Percentiles rank a stretch among this genome's conserved stretches.
These are phyloP conservation scores for Pichia cephalocereana DNA, from an alignment of 805 yeast genomes.

Conservation along the genomic window DNA sequence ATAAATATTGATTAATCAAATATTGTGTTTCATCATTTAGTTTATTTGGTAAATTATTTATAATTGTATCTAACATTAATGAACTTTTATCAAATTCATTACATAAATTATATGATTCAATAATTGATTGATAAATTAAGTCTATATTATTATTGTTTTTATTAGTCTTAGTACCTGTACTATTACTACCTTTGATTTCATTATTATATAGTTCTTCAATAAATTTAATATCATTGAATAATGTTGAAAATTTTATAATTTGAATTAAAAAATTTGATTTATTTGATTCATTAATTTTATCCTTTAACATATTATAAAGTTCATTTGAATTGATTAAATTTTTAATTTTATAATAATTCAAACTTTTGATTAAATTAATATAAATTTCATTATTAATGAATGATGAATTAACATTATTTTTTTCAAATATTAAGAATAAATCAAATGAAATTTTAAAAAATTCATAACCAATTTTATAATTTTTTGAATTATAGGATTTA, in stretches of 20 bases:
- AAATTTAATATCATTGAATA: constrained; percentile 28
- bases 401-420: constrained; percentile 11
- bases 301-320: constrained; percentile 12
- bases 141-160: constrained; percentile 28
- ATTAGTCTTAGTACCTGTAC: not conserved
- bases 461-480: constrained; percentile 33
- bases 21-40: constrained; percentile 5
- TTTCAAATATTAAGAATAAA: constrained; percentile 27
- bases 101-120: constrained; percentile 44
- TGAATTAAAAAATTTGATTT: constrained; percentile 27
- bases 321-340: constrained; percentile 11
- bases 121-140: constrained; percentile 40
- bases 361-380: constrained; percentile 17
- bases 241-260: constrained; percentile 31
- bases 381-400: constrained; percentile 15
- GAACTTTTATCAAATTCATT: constrained; percentile 44
- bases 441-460: constrained; percentile 43
- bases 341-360: constrained; percentile 19
- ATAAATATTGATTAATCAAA: constrained; percentile 16
- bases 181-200: not conserved
- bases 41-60: constrained; percentile 22
- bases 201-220: constrained; percentile 29
- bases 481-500: constrained; percentile 28
- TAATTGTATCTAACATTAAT: constrained; percentile 45
- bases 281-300: constrained; percentile 7